A percentile compares a stretch with the other conserved stretches of the same genome.
Evolutionary conservation across 2,329 filamentous ascomycete genomes (phyloP).

Genomic region (Periconia sp.): DNA sequence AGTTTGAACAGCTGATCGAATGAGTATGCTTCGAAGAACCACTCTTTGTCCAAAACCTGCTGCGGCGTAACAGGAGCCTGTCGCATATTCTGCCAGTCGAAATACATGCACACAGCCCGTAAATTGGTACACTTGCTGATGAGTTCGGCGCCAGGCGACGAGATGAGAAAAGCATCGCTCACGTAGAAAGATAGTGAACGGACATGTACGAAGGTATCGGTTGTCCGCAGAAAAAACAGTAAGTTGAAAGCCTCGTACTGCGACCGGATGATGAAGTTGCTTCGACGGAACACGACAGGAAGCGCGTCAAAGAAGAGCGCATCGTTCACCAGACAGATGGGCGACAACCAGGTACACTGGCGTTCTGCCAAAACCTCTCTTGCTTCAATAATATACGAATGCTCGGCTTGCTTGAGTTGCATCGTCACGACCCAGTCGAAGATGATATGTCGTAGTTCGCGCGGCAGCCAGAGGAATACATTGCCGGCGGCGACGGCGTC

Average conservation of each 20-base stretch:
- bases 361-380: neutral
- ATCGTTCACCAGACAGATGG: constrained; percentile 11
- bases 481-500: constrained; percentile 3
- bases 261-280: constrained; percentile 2
- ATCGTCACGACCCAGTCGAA: constrained; percentile 2
- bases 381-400: neutral
- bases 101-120: constrained; percentile 2
- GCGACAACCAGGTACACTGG: constrained; percentile 6
- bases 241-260: constrained; percentile 4
- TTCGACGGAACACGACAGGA: constrained; percentile 7
- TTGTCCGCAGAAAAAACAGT: constrained; percentile 5
- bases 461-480: constrained; percentile 7
- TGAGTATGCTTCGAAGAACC: constrained; percentile 2
- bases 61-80: neutral
- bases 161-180: neutral
- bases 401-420: neutral
- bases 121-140: constrained; percentile 10
- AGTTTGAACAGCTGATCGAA: constrained; percentile 6
- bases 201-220: constrained; percentile 1
- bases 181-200: neutral
- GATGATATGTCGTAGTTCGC: constrained; percentile 8
- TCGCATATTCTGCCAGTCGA: neutral
- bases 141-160: constrained; percentile 4
- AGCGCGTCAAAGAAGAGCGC: constrained; percentile 8
- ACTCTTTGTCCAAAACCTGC: neutral